A percentile compares a stretch with the other conserved stretches of the same genome.
phyloP scores from a whole-genome alignment of 345 rosid genomes.

The Eucalyptus leucophloia region DNA sequence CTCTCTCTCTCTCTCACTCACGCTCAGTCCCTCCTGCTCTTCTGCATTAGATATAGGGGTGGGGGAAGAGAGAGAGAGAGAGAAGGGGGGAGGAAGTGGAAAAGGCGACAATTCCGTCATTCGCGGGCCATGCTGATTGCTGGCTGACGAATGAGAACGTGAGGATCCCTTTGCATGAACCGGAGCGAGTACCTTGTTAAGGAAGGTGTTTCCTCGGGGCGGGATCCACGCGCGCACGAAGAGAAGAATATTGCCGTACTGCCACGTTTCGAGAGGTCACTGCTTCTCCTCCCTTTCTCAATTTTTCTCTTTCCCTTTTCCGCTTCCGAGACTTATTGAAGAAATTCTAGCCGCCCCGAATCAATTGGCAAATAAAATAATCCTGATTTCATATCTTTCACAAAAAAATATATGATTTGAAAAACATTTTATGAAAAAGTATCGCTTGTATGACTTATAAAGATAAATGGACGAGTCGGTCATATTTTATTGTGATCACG shows the following conservation, averaged over 20 bases:
- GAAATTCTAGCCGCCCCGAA: not conserved
- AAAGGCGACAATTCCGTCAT: not conserved
- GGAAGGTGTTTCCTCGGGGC: not conserved
- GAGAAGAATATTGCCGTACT: not conserved
- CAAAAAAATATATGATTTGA: too few relatives aligned
- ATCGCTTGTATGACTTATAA: too few relatives aligned
- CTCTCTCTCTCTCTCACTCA: not conserved
- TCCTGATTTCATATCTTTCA: not conserved
- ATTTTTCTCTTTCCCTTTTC: not conserved
- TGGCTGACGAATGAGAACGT: not conserved
- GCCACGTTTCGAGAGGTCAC: not conserved
- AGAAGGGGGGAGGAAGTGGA: not conserved
- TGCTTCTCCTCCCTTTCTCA: not conserved
- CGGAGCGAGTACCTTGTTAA: not conserved
- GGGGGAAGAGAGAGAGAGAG: not conserved
- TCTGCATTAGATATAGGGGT: not conserved
- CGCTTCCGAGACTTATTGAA: not conserved
- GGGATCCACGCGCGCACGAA: not conserved
- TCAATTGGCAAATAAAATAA: not conserved
- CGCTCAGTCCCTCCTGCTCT: not conserved
- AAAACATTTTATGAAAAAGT: fast-evolving
- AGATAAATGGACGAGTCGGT: too few relatives aligned
- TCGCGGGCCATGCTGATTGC: not conserved
- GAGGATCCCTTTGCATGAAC: not conserved
- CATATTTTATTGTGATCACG: not conserved